Evolutionary conservation across 306 rosid species (phyloP), one percentile per base, ranked within the genome.

Genomic region (Crataegus laevigata): DNA sequence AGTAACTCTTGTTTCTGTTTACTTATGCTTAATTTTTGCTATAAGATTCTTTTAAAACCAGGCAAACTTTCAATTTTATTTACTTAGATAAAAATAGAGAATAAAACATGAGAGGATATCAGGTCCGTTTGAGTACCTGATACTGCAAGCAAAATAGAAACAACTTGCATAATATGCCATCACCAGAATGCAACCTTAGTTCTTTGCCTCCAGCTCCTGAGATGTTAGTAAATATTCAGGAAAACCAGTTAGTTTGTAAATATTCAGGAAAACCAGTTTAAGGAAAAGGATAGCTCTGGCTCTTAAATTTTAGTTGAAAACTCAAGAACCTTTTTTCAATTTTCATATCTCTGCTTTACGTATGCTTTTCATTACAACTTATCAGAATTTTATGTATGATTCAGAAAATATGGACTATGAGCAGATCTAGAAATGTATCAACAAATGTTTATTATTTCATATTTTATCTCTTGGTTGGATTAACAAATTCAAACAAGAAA

Each of bases 1-100:
- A 91, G 98, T 93, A 87, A 58, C 45, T 75, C 68, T 45, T 32
- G 18, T 51, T 34, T 66, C 19, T 60, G 3, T 63, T 32, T 1
- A 26, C 13, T 64, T 52, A 5, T 1, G 22, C 17, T 67, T 32
- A 5, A 11, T n/a, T 72, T 24, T 62, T 69, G 32, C 32, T 15
- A 25, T 15, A 25, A 38, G 19, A 19, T 74, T 29, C 21, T 36
- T 73, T 18, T 19, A 18, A 50, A 25, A 29, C 13, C 26, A 18
- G 62, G 24, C 57, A 15, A 42, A 32, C 54, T 40, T 69, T 63
- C 26, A 36, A 29, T 15, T 45, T 61, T 59, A 17, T 40, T n/a
- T 45, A 38, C 51, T 42, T 15, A 13, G 24, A 26, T 24, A 18
- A 63, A 28, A n/a, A 57, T 42, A 21, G 25, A 10, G 4, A 34